phyloP scores from a whole-genome alignment of 164 flowering plant genomes.

The Hamamelis virginiana region DNA sequence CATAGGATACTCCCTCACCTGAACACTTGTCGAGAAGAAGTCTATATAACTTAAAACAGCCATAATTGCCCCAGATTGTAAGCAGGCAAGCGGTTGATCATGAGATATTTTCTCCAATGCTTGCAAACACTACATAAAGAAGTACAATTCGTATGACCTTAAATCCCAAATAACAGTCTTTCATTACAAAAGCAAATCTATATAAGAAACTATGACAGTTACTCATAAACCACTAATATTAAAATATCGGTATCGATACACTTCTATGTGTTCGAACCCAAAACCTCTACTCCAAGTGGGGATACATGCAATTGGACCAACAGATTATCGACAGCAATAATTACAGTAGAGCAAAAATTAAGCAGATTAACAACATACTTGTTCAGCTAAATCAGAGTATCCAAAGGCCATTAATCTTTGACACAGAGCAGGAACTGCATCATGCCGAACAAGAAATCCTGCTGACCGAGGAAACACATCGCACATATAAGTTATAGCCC shows the following conservation, averaged over 20 bases:
- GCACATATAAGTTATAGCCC: conserved; percentile 84
- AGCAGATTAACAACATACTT: conserved; percentile 38
- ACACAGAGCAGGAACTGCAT: conserved; percentile 74
- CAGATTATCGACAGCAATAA: no score
- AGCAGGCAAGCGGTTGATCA: conserved; percentile 76
- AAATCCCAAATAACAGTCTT: not conserved
- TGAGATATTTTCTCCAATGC: conserved; percentile 85
- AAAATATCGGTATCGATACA: no score
- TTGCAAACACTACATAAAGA: conserved; percentile 70
- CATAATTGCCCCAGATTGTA: conserved; percentile 82
- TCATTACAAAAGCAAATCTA: not conserved
- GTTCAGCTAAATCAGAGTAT: conserved; percentile 94
- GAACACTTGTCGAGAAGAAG: conserved; percentile 78
- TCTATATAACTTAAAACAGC: conserved; percentile 78
- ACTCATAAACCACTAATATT: no score
- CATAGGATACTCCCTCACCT: conserved; percentile 42
- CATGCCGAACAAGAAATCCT: conserved; percentile 50
- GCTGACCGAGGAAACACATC: conserved; percentile 65
- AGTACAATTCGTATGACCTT: not conserved
- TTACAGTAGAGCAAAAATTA: not conserved
- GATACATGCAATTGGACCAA: no score
- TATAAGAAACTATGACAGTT: not conserved
- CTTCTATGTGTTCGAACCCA: no score
- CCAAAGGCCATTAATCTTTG: conserved; percentile 62
- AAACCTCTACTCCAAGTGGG: no score